These are phyloP conservation scores for Scenedesmus sp. DNA, from an alignment of 163 green algal genomes.

Conservation along the genomic window DNA sequence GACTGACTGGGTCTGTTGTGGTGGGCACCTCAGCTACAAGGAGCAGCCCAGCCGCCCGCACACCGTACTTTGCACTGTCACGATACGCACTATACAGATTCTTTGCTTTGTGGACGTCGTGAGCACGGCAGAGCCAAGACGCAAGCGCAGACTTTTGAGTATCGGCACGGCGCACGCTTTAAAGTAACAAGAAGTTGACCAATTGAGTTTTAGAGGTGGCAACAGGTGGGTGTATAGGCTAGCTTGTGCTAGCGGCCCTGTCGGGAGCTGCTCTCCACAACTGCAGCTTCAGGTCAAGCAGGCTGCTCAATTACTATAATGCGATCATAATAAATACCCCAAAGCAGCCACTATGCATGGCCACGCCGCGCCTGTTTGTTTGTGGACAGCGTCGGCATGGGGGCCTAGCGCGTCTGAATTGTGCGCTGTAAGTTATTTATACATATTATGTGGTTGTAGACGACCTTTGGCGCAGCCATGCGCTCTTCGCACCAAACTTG, in stretches of 20 bases:
- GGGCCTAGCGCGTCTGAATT: background rate
- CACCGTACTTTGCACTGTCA: too few species aligned
- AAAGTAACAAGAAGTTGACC: background rate
- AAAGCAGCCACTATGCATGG: background rate
- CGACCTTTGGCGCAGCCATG: background rate
- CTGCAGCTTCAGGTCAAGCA: background rate
- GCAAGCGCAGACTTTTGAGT: background rate
- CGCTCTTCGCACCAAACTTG: background rate
- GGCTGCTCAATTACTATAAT: background rate
- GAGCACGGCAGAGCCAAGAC: slow-evolving; percentile 2
- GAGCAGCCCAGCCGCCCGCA: background rate
- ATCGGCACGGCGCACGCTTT: background rate
- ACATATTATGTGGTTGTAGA: background rate
- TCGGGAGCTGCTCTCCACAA: background rate
- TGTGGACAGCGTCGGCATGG: background rate
- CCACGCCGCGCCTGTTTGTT: background rate
- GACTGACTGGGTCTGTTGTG: slow-evolving; percentile 1
- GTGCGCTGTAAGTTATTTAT: background rate
- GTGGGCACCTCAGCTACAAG: background rate
- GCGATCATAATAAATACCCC: background rate
- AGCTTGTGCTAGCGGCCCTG: background rate
- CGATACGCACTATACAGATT: background rate
- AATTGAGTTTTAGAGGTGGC: background rate
- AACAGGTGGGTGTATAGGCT: background rate
- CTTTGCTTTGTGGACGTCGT: background rate